Evolutionary conservation across 495 filamentous ascomycete genomes (phyloP), one percentile per base, ranked within the genome.

Genomic region (Penicillium crystallinum): DNA sequence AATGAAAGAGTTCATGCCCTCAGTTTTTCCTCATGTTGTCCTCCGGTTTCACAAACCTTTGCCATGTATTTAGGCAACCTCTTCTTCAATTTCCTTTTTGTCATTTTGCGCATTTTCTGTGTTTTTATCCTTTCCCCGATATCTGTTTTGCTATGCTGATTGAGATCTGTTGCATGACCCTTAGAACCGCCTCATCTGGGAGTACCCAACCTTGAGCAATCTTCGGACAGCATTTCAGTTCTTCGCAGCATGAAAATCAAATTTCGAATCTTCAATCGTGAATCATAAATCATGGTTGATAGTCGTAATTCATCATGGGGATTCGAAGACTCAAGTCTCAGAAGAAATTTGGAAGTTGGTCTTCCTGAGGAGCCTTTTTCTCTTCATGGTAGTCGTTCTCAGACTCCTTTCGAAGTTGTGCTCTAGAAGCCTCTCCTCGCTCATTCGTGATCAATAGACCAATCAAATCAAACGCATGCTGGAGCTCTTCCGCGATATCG

Each of bases 361-460:
- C 34, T 36, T 15, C 34, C 3, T 39, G 18, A 11, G 37, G 37
- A 19, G 5, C 6, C 37, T 22, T 3, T 38, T 12, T 11, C 17
- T 7, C 42, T 11, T 15, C n/a, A n/a, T 22, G 25, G 23, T 27
- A 27, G 3, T 27, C 23, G 23, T 27, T 7, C n/a, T n/a, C n/a
- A n/a, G n/a, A n/a, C n/a, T n/a, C n/a, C n/a, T n/a, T n/a, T n/a
- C n/a, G n/a, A n/a, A n/a, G n/a, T n/a, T n/a, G n/a, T n/a, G n/a
- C n/a, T n/a, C 23, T 27, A 27, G 3, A 6, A 14, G 38, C 11
- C 30, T 45, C 15, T 2, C 4, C 12, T 6, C 67, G 69, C 39
- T 71, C 57, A 45, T 62, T 64, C 17, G 53, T 25, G 17, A 75
- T 59, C 56, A 71, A 63, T 22, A 57, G 44, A 2, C 46, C 46